Percentiles rank a stretch among this genome's conserved stretches.
Evolutionary conservation across 345 rosid species (phyloP).

Genomic region (Sonneratia alba): DNA sequence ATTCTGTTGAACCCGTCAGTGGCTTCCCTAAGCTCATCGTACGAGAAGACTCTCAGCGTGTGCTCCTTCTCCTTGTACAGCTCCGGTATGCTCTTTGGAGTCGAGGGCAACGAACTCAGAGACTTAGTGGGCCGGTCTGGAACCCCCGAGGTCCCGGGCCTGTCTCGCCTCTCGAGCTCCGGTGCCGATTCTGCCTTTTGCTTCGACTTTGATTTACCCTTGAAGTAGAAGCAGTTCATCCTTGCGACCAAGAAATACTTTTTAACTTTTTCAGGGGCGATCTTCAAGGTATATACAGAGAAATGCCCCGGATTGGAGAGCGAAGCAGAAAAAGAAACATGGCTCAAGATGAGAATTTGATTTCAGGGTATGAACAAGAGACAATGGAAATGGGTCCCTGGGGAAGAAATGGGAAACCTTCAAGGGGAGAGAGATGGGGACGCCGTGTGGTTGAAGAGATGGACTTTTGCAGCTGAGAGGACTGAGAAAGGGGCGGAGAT

Average conservation of each 20-base stretch:
- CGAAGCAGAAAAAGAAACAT: not conserved
- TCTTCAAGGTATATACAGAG: not conserved
- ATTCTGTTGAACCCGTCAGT: slow-evolving; percentile 54
- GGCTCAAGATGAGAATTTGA: not conserved
- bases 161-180: slow-evolving; percentile 21
- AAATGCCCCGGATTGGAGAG: not conserved
- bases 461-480: not conserved
- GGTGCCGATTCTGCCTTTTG: slow-evolving; percentile 43
- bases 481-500: too few species aligned
- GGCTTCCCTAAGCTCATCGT: slow-evolving; percentile 59
- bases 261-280: not conserved
- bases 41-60: slow-evolving; percentile 49
- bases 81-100: slow-evolving; percentile 46
- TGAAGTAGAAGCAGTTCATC: slow-evolving; percentile 27
- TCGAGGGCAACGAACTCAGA: slow-evolving; percentile 42
- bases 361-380: slow-evolving; percentile 1
- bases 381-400: not conserved
- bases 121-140: slow-evolving; percentile 29
- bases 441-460: not conserved
- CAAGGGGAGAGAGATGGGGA: too few species aligned
- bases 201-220: slow-evolving; percentile 33
- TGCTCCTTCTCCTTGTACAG: slow-evolving; percentile 55
- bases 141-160: slow-evolving; percentile 12
- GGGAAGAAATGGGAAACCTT: not conserved
- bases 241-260: not conserved